Percentiles rank a stretch among this genome's conserved stretches.
Conservation (phyloP, 768 basidiomycete species). For the Obba rivulosa region DNA sequence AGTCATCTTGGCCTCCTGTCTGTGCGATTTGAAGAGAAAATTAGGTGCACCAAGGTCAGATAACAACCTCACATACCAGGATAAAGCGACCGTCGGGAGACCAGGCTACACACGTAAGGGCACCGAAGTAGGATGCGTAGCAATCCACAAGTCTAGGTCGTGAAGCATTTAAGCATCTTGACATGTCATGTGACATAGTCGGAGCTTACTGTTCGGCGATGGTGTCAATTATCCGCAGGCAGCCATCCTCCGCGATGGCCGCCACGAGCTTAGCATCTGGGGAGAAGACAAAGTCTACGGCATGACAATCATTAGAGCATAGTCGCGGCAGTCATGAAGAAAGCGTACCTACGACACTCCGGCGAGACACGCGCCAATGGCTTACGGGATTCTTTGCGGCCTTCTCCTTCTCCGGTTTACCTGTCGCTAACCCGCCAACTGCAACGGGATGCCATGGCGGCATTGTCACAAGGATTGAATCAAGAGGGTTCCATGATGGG, state of each 20-base stretch:
- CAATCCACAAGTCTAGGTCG: constrained; percentile 77
- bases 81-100: constrained; percentile 95
- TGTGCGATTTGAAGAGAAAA: constrained; percentile 23
- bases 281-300: constrained; percentile 83
- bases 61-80: constrained; percentile 39
- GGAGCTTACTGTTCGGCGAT: constrained; percentile 71
- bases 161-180: background rate
- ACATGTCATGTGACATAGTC: background rate
- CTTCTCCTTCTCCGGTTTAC: constrained; percentile 54
- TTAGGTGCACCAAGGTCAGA: background rate
- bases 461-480: constrained; percentile 73
- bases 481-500: constrained; percentile 62
- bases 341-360: constrained; percentile 63
- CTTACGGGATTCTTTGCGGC: constrained; percentile 82
- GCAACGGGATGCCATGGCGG: constrained; percentile 82
- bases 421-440: constrained; percentile 28
- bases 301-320: background rate
- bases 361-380: constrained; percentile 78
- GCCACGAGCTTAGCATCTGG: constrained; percentile 91
- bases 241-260: constrained; percentile 89
- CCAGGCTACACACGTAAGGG: constrained; percentile 88
- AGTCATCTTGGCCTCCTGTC: constrained; percentile 97
- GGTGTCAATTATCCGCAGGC: constrained; percentile 84
- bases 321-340: background rate
- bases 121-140: constrained; percentile 92